Evolutionary conservation across 352 stramenopile species (phyloP), one percentile per base, ranked within the genome.

Genomic region (Phytophthora sp.): DNA sequence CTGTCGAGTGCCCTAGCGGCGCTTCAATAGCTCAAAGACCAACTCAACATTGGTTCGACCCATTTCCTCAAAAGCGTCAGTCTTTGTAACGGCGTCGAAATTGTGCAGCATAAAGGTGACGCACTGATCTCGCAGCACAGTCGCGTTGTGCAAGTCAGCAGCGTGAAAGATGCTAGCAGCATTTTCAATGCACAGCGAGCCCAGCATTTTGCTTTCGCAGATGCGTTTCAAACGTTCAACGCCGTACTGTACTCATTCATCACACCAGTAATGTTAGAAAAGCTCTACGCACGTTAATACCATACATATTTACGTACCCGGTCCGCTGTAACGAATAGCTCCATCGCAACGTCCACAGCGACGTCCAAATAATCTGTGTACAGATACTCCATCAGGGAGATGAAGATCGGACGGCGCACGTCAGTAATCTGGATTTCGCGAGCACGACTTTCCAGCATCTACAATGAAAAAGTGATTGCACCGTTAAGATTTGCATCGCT

Each of bases 81-180:
- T 99, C 79, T 99, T 99, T 17, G 94, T 98, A 15, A 99, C 92
- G 15, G 84, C 84, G 78, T 99, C 97, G 74, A 99, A 99, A 82
- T 99, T 97, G 42, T 94, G 88, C 27, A 99, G 74, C 68, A 99
- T 98, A 72, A 98, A 99, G 28, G 93, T 91, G 54, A 99, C 90
- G 58, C 94, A 97, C 67, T 98, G 98, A 57, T 96, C 83, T 59
- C 97, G 88, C 27, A 99, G 78, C 18, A 96, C 85, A 17, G 76
- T 77, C 1, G 96, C 96, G 21, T 97, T 98, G 76, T 99, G 94
- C 46, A 98, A 70, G 65, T 99, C 97, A 1, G 97, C 96, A 5
- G 96, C 94, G 79, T 98, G 92, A 44, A 99, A 98, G 54, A 99
- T 98, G 26, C 82, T 88, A 37, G 97, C 96, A 8, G 96, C 96